Percentiles rank a stretch among this genome's conserved stretches.
These are phyloP conservation scores for Trichoderma asperelloides DNA, from an alignment of 495 filamentous ascomycete species.

Conservation along the genomic window DNA sequence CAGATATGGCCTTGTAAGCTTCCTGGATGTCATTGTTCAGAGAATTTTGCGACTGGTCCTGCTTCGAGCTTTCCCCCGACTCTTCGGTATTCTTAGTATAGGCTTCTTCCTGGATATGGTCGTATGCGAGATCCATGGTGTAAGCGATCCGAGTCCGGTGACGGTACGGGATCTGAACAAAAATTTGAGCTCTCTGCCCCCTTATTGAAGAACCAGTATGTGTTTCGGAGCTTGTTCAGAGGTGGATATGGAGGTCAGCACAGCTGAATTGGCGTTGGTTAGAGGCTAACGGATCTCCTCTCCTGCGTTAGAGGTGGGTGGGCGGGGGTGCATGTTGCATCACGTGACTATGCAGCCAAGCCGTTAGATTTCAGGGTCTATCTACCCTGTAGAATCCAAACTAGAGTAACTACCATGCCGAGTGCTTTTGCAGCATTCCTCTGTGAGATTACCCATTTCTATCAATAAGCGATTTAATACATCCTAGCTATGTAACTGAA, in stretches of 20 bases:
- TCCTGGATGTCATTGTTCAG: constrained; percentile 88
- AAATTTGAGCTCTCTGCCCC: not conserved
- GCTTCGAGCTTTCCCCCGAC: constrained; percentile 36
- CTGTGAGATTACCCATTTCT: too few relatives aligned
- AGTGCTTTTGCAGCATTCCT: too few relatives aligned
- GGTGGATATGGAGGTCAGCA: constrained; percentile 6
- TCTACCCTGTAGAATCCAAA: not conserved
- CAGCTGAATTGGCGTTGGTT: not conserved
- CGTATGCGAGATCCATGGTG: constrained; percentile 91
- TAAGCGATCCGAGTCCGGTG: constrained; percentile 12
- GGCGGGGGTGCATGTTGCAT: constrained; percentile 11
- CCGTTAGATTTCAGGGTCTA: not conserved
- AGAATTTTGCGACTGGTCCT: constrained; percentile 42
- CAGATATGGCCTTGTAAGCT: constrained; percentile 86
- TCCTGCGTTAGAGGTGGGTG: constrained; percentile 14
- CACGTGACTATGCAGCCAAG: not conserved
- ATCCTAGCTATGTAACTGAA: too few relatives aligned
- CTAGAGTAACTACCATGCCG: not conserved
- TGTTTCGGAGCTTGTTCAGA: constrained; percentile 12
- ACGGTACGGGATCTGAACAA: not conserved
- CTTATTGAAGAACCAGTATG: not conserved
- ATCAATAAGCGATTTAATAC: too few relatives aligned
- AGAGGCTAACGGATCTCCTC: constrained; percentile 11
- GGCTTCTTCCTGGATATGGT: constrained; percentile 85
- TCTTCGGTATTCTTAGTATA: constrained; percentile 49